A percentile compares a stretch with the other conserved stretches of the same genome.
phyloP scores from a whole-genome alignment of 768 basidiomycete genomes.

The Mycena chlorophos region DNA sequence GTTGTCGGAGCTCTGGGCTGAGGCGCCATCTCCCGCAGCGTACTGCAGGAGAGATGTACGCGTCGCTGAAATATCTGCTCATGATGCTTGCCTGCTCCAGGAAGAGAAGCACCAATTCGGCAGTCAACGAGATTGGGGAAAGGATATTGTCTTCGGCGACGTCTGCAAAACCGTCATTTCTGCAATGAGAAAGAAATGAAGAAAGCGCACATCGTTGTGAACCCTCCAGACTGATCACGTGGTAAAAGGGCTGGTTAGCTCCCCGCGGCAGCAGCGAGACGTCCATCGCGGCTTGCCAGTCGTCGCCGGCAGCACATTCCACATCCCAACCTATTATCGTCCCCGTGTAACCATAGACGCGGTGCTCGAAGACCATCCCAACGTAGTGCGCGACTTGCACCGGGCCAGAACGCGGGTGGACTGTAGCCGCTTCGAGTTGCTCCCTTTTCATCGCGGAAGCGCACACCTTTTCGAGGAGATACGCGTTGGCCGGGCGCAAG shows the following conservation, averaged over 20 bases:
- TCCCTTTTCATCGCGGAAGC: conserved; percentile 33
- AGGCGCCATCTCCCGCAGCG: not conserved
- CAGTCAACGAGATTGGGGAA: conserved; percentile 5
- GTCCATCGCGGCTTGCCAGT: conserved; percentile 38
- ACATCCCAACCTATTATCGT: conserved; percentile 55
- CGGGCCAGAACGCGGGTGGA: conserved; percentile 24
- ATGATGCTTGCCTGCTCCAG: conserved; percentile 24
- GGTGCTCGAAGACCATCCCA: conserved; percentile 49
- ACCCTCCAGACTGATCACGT: conserved; percentile 33
- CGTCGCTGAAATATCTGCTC: conserved; percentile 33
- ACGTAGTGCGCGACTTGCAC: conserved; percentile 43
- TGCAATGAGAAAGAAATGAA: not conserved
- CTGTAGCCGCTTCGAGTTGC: conserved; percentile 26
- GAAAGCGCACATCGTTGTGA: conserved; percentile 32
- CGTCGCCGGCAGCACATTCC: conserved; percentile 27
- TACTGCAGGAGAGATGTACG: conserved; percentile 30
- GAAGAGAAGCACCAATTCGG: conserved; percentile 10
- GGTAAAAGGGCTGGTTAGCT: conserved; percentile 44
- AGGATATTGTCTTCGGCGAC: conserved; percentile 21
- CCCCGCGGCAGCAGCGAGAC: conserved; percentile 35
- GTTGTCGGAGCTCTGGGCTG: not conserved
- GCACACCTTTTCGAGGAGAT: conserved; percentile 33
- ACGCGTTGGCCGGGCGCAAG: conserved; percentile 26
- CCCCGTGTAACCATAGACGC: conserved; percentile 40
- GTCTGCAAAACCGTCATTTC: conserved; percentile 3